phyloP scores from a whole-genome alignment of 2,329 filamentous ascomycete genomes.

The Penicillium expansum region DNA sequence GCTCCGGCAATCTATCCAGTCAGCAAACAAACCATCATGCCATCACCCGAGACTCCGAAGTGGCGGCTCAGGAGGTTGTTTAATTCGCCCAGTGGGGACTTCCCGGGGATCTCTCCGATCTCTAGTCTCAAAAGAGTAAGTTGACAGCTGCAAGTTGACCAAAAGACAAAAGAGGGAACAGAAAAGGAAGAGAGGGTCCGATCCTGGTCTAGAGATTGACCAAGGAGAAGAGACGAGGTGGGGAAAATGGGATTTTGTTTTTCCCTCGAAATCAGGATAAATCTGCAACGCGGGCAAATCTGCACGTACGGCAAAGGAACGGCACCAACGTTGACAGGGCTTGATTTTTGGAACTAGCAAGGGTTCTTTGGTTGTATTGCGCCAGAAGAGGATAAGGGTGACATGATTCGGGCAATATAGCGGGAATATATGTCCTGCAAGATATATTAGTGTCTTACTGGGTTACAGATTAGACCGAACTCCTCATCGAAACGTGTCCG shows the following conservation, averaged over 20 bases:
- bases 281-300: constrained; percentile 1
- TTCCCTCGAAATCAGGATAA: background rate
- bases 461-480: constrained; percentile 12
- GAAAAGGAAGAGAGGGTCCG: constrained; percentile 2
- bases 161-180: constrained; percentile 6
- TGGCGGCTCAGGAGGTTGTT: constrained; percentile 14
- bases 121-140: constrained; percentile 27
- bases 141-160: constrained; percentile 30
- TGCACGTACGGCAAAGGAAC: constrained; percentile 1
- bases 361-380: constrained; percentile 6
- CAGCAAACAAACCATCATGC: background rate
- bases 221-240: background rate
- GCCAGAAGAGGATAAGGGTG: constrained; percentile 9
- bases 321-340: constrained; percentile 8
- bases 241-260: background rate
- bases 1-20: constrained; percentile 13
- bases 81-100: constrained; percentile 23
- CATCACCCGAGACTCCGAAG: constrained; percentile 5
- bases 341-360: constrained; percentile 9
- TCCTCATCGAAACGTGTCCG: constrained; percentile 23
- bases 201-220: background rate
- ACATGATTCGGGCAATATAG: background rate
- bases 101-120: constrained; percentile 32
- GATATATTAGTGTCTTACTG: background rate
- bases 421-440: background rate